phyloP scores from a whole-genome alignment of 176 grass and related monocot species.

The Triticum aestivum region DNA sequence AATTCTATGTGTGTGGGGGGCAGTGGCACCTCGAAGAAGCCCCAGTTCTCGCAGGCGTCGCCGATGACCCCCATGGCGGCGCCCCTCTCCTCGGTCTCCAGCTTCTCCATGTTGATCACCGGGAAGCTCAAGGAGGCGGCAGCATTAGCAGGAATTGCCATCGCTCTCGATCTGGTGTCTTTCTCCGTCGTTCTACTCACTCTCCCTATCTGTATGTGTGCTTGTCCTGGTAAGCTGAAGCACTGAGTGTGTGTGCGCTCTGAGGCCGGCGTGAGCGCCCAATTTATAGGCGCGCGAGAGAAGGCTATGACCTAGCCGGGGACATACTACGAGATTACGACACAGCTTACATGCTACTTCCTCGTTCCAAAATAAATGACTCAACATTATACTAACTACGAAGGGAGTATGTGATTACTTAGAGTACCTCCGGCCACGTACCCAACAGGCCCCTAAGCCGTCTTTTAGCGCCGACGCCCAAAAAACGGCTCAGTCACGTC shows the following conservation, averaged over 20 bases:
- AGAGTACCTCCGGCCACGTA: no score
- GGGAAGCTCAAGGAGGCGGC: conserved; percentile 48
- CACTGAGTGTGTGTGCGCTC: conserved; percentile 6
- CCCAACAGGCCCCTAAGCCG: no score
- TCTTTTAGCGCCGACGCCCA: no score
- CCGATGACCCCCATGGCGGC: conserved; percentile 61
- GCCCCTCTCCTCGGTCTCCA: conserved; percentile 53
- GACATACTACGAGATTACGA: neutral
- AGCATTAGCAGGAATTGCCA: conserved; percentile 2
- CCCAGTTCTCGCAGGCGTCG: conserved; percentile 94
- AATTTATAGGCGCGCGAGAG: conserved; percentile 58
- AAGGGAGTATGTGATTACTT: no score
- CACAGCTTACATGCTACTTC: neutral
- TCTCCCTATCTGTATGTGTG: no score
- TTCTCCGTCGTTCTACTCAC: neutral
- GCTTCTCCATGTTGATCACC: conserved; percentile 76
- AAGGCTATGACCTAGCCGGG: neutral
- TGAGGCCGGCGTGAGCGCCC: conserved; percentile 8
- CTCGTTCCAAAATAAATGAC: no score
- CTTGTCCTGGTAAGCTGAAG: neutral
- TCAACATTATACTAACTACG: no score
- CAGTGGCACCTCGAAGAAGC: conserved; percentile 85
- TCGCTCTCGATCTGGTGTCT: neutral
- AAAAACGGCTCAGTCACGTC: no score
- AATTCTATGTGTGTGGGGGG: no score